A percentile compares a stretch with the other conserved stretches of the same genome.
Conservation (phyloP, 176 grass and related monocot genomes). For the Musa troglodytarum region DNA sequence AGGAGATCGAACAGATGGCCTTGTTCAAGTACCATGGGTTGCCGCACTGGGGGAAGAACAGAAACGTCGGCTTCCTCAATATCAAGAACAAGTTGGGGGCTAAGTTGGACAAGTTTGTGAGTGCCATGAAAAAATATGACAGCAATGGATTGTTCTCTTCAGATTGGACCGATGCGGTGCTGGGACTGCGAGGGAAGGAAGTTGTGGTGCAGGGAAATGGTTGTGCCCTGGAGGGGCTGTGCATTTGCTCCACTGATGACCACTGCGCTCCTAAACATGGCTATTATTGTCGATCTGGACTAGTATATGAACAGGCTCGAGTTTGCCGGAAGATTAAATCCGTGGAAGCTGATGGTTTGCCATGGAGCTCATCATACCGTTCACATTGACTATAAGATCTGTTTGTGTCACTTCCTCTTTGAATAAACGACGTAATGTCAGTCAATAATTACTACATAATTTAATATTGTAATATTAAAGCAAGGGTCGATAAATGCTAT, state of each 20-base stretch:
- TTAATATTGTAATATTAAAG: no score
- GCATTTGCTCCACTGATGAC: slow-evolving; percentile 31
- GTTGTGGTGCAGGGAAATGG: slow-evolving; percentile 19
- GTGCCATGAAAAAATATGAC: slow-evolving; percentile 37
- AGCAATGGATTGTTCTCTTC: slow-evolving; percentile 49
- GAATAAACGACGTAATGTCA: no score
- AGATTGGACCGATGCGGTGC: slow-evolving; percentile 58
- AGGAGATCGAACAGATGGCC: slow-evolving; percentile 52
- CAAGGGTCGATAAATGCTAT: no score
- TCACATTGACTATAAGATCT: no score
- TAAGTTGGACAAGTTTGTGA: slow-evolving; percentile 17
- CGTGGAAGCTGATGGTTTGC: background rate
- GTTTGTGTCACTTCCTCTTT: background rate
- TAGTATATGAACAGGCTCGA: slow-evolving; percentile 38
- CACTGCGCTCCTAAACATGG: slow-evolving; percentile 36
- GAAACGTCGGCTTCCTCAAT: slow-evolving; percentile 30
- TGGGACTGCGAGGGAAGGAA: slow-evolving; percentile 27
- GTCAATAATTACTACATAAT: no score
- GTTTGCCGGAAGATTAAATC: slow-evolving; percentile 27
- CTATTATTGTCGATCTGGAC: slow-evolving; percentile 33
- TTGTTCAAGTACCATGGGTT: slow-evolving; percentile 39
- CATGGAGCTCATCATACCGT: no score
- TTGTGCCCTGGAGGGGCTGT: slow-evolving; percentile 46
- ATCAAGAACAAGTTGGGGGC: slow-evolving; percentile 15
- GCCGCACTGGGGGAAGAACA: slow-evolving; percentile 63